Evolutionary conservation across 176 grass and related monocot species (phyloP).

Genomic region (Saccharum spontaneum): DNA sequence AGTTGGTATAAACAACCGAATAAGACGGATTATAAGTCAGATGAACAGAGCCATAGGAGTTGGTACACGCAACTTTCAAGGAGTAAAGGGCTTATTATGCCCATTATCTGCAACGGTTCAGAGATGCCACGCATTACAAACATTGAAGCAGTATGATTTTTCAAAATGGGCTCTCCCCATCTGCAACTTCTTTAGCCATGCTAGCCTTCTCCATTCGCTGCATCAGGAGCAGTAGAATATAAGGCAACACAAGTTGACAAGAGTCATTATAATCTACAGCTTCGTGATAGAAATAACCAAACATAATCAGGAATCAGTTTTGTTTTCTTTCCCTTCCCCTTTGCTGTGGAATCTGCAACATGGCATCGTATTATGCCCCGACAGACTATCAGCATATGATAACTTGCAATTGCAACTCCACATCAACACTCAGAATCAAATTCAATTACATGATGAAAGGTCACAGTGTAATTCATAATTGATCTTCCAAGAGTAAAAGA

Average conservation of each 20-base stretch:
- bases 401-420: neutral
- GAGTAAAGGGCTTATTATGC: no score
- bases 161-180: neutral
- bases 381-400: neutral
- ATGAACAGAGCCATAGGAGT: no score
- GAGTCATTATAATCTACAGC: no score
- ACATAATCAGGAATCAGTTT: neutral
- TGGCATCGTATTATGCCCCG: neutral
- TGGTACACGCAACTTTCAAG: no score
- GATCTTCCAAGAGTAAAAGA: neutral
- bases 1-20: no score
- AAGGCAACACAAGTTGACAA: neutral
- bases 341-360: neutral
- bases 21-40: no score
- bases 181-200: neutral
- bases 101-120: neutral
- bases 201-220: neutral
- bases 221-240: neutral
- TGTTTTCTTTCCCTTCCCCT: neutral
- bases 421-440: neutral
- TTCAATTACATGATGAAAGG: neutral
- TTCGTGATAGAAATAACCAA: no score
- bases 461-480: neutral
- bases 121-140: neutral
- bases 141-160: neutral